A percentile compares a stretch with the other conserved stretches of the same genome.
Evolutionary conservation across 2,329 filamentous ascomycete genomes (phyloP).

Genomic region (Colletotrichum sublineola): DNA sequence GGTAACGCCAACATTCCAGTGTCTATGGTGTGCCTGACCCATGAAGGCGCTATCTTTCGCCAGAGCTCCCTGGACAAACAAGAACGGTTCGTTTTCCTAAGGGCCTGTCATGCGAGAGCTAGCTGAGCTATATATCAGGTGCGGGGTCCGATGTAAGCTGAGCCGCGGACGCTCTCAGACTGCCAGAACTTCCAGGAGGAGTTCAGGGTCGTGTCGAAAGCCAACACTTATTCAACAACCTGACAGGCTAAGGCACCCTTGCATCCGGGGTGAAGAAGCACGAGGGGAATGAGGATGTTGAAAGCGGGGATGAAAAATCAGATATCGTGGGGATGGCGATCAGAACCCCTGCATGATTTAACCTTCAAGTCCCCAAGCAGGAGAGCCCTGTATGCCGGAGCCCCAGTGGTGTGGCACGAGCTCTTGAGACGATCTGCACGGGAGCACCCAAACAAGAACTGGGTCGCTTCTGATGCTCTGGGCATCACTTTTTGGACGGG

Average conservation of each 20-base stretch:
- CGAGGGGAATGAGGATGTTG: neutral
- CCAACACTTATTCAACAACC: neutral
- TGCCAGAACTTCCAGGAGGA: neutral
- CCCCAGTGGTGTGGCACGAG: slow-evolving; percentile 37
- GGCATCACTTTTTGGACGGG: slow-evolving; percentile 16
- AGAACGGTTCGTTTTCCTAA: neutral
- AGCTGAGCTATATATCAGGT: neutral
- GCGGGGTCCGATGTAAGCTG: neutral
- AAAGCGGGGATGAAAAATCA: slow-evolving; percentile 30
- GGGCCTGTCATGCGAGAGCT: neutral
- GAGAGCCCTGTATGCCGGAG: slow-evolving; percentile 26
- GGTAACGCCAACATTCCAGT: neutral
- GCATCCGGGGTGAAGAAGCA: neutral
- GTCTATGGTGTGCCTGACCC: neutral
- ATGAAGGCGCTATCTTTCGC: neutral
- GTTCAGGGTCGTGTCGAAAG: neutral
- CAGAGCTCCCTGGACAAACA: neutral
- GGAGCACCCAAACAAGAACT: slow-evolving; percentile 34
- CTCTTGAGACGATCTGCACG: slow-evolving; percentile 38
- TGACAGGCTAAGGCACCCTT: neutral
- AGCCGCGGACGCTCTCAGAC: neutral
- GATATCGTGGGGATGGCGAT: slow-evolving; percentile 27
- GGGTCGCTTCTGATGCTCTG: slow-evolving; percentile 23
- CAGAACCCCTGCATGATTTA: slow-evolving; percentile 33
- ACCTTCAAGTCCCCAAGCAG: slow-evolving; percentile 8